Evolutionary conservation across 768 basidiomycete genomes (phyloP).

Genomic region (Boletus edulis): DNA sequence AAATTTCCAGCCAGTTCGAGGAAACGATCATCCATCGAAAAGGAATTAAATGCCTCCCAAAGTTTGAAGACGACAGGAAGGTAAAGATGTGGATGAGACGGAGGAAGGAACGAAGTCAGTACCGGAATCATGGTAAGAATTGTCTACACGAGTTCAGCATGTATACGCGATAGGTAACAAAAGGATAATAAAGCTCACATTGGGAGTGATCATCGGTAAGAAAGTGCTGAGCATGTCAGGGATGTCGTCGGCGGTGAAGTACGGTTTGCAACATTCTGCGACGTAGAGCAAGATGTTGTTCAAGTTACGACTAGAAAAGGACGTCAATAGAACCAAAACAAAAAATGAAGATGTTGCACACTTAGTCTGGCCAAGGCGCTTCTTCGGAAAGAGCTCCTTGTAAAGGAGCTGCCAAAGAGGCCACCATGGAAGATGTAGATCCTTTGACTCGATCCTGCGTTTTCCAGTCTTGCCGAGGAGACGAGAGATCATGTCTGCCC

Average conservation of each 20-base stretch:
- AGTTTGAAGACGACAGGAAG: conserved; percentile 69
- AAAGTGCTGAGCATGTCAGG: conserved; percentile 69
- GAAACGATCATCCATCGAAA: conserved; percentile 69
- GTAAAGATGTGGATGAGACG: conserved; percentile 61
- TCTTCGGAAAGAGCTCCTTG: conserved; percentile 75
- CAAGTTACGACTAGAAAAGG: conserved; percentile 49
- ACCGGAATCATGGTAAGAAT: conserved; percentile 71
- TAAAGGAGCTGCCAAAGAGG: conserved; percentile 74
- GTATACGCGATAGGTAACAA: background rate
- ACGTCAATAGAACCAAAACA: conserved; percentile 7
- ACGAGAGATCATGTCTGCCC: conserved; percentile 77
- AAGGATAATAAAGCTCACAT: conserved; percentile 43
- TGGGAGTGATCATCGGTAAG: conserved; percentile 66
- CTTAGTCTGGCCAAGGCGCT: conserved; percentile 57
- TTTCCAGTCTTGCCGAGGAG: conserved; percentile 67
- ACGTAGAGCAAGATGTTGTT: conserved; percentile 72
- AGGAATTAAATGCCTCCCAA: conserved; percentile 79
- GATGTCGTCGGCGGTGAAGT: conserved; percentile 64
- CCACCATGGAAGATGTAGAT: conserved; percentile 70
- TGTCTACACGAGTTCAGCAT: conserved; percentile 41
- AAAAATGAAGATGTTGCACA: conserved; percentile 33
- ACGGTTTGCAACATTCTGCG: conserved; percentile 70
- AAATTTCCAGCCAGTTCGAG: conserved; percentile 69
- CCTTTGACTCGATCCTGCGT: conserved; percentile 63
- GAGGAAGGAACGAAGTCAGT: conserved; percentile 76